Evolutionary conservation across 352 stramenopile species (phyloP), one percentile per base, ranked within the genome.

Genomic region (Globisporangium heterothallicum): DNA sequence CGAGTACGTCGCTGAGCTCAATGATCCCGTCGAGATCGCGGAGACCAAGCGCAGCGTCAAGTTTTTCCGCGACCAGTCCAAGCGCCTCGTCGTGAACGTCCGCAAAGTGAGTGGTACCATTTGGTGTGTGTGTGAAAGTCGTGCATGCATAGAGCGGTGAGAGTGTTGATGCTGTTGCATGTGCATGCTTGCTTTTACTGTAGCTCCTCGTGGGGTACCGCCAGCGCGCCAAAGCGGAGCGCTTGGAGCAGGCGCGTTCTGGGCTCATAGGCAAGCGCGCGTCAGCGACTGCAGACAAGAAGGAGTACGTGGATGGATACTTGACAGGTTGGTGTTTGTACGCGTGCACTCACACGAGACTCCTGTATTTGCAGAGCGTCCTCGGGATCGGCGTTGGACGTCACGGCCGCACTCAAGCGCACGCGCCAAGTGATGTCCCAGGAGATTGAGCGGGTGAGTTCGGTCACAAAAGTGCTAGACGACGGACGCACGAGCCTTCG

Each of bases 371-470:
- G n/a, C n/a, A 42, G 38, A 50, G 36, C 30, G 4, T 64, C 56
- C 0, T 63, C 56, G 0, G 74, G 68, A 0, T 86, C 74, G 16
- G 63, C 71, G 0, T 58, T 82, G 24, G 77, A 88, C 40, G 58
- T 88, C 36, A 91, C 72, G 3, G 78, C 74, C 6, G 49, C 76
- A 29, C 67, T 92, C 18, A 83, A 78, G 50, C 78, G 81, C 22
- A 88, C 81, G 24, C 68, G 64, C 21, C 68, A 84, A 32, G 66
- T 80, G 14, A 84, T 92, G 81, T 69, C 75, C 10, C 69, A 89
- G 53, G 76, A 92, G 45, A 76, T 92, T 6, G 69, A 87, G 42
- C 72, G 81, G 18, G 75, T 88, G 22, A 70, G 68, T 32, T 80
- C 70, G 1, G 78, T 86, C 36, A 78, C 63, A 14, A 74, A 82